Conservation (phyloP, 108 stramenopile genomes). For the Pelagomonas calceolata region DNA sequence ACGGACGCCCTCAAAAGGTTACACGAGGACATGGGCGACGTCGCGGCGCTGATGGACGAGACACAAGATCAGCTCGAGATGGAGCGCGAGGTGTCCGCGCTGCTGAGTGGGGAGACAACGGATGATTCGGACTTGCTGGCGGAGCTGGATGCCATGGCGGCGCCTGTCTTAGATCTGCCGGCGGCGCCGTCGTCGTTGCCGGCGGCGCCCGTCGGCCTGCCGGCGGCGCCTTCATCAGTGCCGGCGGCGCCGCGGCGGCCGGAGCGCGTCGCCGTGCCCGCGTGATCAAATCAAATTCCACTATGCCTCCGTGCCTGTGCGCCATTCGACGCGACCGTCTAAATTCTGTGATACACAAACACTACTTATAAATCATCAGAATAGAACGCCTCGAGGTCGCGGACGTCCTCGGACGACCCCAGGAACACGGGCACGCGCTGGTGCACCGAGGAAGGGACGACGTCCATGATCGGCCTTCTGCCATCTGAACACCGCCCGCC, state of each 20-base stretch:
- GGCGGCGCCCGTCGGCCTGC: neutral
- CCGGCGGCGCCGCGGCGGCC: neutral
- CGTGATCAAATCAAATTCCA: neutral
- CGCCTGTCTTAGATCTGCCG: neutral
- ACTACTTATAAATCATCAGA: too few relatives aligned
- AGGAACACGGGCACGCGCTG: constrained; percentile 71
- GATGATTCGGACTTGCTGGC: neutral
- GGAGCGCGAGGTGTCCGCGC: neutral
- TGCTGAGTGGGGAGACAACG: neutral
- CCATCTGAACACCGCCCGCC: constrained; percentile 57
- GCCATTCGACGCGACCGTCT: too few relatives aligned
- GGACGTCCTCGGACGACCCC: constrained; percentile 71
- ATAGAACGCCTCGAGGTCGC: constrained; percentile 48
- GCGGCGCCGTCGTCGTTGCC: neutral
- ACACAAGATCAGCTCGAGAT: neutral
- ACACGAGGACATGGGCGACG: constrained; percentile 28
- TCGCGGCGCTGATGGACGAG: constrained; percentile 32
- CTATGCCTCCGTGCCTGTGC: too few relatives aligned
- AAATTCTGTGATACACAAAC: too few relatives aligned
- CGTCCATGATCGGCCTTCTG: constrained; percentile 23
- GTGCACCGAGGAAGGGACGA: constrained; percentile 58
- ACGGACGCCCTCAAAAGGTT: constrained; percentile 25
- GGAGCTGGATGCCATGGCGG: neutral
- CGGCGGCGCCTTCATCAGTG: neutral
- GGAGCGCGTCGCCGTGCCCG: neutral